These are phyloP conservation scores for Talinum fruticosum DNA, from an alignment of 148 eudicot species.

Conservation along the genomic window DNA sequence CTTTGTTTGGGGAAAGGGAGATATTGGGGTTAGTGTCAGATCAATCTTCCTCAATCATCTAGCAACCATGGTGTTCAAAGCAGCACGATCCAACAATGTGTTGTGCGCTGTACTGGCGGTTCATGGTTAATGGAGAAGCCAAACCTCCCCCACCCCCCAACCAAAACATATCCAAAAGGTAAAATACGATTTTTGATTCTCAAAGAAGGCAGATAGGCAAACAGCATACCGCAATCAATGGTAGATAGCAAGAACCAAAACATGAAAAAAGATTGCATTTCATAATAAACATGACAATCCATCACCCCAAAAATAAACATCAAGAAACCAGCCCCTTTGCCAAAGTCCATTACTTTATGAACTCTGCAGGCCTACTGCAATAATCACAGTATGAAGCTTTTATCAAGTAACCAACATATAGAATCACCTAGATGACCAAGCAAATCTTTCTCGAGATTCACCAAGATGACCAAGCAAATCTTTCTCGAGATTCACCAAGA, in stretches of 20 bases:
- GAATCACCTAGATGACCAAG: not conserved
- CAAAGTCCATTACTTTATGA: not conserved
- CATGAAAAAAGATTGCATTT: not conserved
- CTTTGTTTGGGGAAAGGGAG: not conserved
- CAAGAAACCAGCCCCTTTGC: not conserved
- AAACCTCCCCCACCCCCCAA: not conserved
- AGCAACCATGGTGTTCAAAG: not conserved
- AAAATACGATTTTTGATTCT: not conserved
- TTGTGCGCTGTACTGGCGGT: not conserved
- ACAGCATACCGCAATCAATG: not conserved
- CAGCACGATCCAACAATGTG: not conserved
- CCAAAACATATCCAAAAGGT: not conserved
- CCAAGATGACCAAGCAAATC: not conserved
- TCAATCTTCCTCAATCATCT: not conserved
- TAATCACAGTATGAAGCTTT: not conserved
- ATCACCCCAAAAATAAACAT: not conserved
- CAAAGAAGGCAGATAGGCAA: not conserved
- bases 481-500: conserved; percentile 1
- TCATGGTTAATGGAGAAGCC: not conserved
- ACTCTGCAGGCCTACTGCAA: not conserved
- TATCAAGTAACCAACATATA: not conserved
- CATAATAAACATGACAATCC: not conserved
- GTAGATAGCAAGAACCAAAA: not conserved
- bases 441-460: not conserved
- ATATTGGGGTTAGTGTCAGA: not conserved